A percentile compares a stretch with the other conserved stretches of the same genome.
Conservation (phyloP, 163 green algal genomes). For the Chloromonas sp. region DNA sequence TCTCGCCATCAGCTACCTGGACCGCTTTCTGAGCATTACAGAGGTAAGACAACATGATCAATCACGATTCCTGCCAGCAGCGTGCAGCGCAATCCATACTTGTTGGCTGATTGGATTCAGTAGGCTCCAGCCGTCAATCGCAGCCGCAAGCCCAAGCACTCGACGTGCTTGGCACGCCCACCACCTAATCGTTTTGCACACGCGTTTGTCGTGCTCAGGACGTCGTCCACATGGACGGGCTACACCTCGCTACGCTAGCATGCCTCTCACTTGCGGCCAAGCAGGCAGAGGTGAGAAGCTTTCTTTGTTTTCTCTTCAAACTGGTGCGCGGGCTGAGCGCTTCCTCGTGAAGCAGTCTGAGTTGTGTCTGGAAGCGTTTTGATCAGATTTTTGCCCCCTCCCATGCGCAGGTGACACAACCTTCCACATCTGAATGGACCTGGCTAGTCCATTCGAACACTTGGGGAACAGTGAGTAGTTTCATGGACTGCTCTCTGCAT, state of each 20-base stretch:
- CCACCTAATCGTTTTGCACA: too few species aligned
- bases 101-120: too few species aligned
- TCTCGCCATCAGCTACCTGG: constrained; percentile 76
- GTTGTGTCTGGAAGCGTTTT: not conserved
- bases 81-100: too few species aligned
- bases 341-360: too few species aligned
- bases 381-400: not conserved
- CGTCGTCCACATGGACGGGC: constrained; percentile 35
- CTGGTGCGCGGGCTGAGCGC: too few species aligned
- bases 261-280: constrained; percentile 71
- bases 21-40: constrained; percentile 64
- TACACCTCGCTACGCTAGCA: constrained; percentile 67
- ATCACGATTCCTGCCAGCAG: too few species aligned
- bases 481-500: too few species aligned
- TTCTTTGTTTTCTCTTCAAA: too few species aligned
- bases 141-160: too few species aligned
- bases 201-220: not conserved
- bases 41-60: constrained; percentile 21
- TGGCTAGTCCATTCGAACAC: not conserved
- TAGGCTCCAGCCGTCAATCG: too few species aligned
- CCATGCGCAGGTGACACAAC: constrained; percentile 1
- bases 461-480: not conserved
- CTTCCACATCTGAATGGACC: constrained; percentile 39
- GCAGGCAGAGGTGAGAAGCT: constrained; percentile 64
- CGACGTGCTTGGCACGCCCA: too few species aligned